Base-by-base conservation (phyloP, 176 grass and related monocot genomes). In the Elymus sibiricus region DNA sequence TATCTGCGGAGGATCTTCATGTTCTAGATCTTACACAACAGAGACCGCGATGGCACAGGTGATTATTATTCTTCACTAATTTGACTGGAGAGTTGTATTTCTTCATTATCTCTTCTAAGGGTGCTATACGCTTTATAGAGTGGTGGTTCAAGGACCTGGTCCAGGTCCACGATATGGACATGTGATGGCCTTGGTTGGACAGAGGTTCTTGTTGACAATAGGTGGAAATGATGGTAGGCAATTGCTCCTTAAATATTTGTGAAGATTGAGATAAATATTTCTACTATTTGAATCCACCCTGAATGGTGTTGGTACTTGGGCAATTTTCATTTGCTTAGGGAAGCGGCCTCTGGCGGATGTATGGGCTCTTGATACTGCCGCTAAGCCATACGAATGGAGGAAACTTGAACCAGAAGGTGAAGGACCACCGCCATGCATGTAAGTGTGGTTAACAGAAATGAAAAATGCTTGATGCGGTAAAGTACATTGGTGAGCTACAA, bases 401-500 rank as follows among this genome's bases (percentile, higher is more conserved):
- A 99, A 99, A 90, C 92, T 99, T 86, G 97, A 99, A 88, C 97
- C 97, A 17, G 97, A 99, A 90, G 97, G 97, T 74, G 97, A 99
- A 88, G 97, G 94, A 46, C 97, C 97, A 14, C 97, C 97, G 28
- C 97, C 97, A 78, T 99, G 97, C 97, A 99, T 99, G 97, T 99
- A 92, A 97, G 92, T 94, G 69, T 66, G 63, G 69, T 32, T 56
- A 83, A 60, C 11, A 31, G 58, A 53, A 66, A 82, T 0, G 32
- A 22, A 12, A 42, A 78, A 3, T 82, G 63, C 49, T 70, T 70
- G 22, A 16, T 79, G 27, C 25, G 64, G 55, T 65, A 26, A 79
- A 86, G 22, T 70, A 27, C 51, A 39, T 55, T 66, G 43, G 38
- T 84, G 70, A 25, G 39, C 40, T 80, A 34, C 46, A 55, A 55